Base-by-base conservation (phyloP, 2,329 filamentous ascomycete genomes). In the Lanzia echinophila region DNA sequence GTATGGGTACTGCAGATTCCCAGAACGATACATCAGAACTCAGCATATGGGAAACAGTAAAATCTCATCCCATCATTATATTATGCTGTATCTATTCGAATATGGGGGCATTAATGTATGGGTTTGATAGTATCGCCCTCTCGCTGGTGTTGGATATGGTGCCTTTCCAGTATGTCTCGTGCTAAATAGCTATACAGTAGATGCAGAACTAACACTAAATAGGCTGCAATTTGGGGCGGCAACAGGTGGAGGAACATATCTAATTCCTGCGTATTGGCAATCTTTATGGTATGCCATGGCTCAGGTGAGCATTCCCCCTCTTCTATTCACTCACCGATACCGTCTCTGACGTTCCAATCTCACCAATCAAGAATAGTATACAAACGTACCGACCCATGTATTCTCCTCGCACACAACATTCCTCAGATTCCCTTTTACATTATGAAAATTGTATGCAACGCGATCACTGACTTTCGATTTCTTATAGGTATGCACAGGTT, bases 11-110 rank as follows among this genome's bases (percentile, higher is more conserved):
- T 22, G 38, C 19, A 13, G 17, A 3, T 8, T 17, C 36, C 3
- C 36, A 39, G n/a, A 17, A 19, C 17, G 38, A 41, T 41, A 20
- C n/a, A 5, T 17, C 38, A 41, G 38, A 41, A 8, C 38, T 41
- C n/a, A 20, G 38, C 38, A 41, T 41, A 4, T 41, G 38, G 38
- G 19, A 36, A 2, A 48, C 46, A 2, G 28, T 48, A 22, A 28
- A 10, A 4, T 24, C 20, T 1, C 10, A 48, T 28, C 46, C 34
- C 0, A 12, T 28, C 20, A 48, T 39, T 5, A 36, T 48, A 3
- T 17, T 48, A 15, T 48, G 34, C 24, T 48, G 46, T 13, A 48
- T 48, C 20, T 48, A 48, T 36, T 34, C 46, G 19, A 48, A 48
- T 17, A 41, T 50, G 28, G 34, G 36, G 8, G 47, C 47, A 7